Percentiles rank a stretch among this genome's conserved stretches.
Conservation (phyloP, 768 basidiomycete genomes). For the Russula ochroleuca region DNA sequence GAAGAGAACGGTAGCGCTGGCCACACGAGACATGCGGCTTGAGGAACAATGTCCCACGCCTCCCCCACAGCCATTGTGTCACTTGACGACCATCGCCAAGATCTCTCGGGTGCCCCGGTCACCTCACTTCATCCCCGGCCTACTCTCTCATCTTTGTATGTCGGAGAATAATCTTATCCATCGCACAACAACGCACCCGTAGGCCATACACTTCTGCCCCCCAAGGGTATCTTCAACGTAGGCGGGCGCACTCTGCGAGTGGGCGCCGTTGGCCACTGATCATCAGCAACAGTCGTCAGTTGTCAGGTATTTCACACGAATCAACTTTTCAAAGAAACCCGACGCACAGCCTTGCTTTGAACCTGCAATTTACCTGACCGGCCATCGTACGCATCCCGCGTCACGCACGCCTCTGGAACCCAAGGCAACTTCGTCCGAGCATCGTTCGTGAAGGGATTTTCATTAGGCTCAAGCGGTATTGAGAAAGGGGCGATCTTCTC, state of each 20-base stretch:
- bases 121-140: background rate
- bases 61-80: conserved; percentile 2
- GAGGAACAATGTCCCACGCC: background rate
- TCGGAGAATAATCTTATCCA: background rate
- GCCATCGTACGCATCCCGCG: background rate
- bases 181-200: background rate
- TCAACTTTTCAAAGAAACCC: background rate
- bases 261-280: conserved; percentile 5
- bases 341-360: conserved; percentile 5
- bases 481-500: conserved; percentile 2
- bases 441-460: background rate
- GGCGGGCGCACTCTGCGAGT: background rate
- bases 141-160: background rate
- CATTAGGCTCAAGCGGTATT: background rate
- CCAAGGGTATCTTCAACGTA: background rate
- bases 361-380: background rate
- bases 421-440: background rate
- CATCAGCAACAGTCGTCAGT: background rate
- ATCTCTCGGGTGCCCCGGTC: background rate
- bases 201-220: background rate
- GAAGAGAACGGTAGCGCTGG: background rate
- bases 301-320: conserved; percentile 8
- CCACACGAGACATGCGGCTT: background rate
- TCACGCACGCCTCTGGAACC: conserved; percentile 5
- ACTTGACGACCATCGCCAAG: conserved; percentile 26